These are phyloP conservation scores for Lichina pygmaea DNA, from an alignment of 495 filamentous ascomycete genomes.

Conservation along the genomic window DNA sequence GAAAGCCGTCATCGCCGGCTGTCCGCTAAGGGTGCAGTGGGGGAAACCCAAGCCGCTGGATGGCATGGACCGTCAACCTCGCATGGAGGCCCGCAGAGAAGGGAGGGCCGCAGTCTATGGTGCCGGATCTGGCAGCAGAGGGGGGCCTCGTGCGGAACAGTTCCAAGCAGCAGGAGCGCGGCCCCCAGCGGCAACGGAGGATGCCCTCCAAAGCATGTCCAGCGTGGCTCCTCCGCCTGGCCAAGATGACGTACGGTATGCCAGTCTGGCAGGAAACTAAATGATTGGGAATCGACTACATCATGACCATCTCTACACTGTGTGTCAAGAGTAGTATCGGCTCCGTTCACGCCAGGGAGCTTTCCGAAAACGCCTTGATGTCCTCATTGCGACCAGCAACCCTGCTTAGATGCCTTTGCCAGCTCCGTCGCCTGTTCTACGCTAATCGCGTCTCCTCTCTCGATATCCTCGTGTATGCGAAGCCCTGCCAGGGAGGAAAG, in stretches of 20 bases:
- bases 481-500: constrained; percentile 28
- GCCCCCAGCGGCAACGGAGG: not conserved
- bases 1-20: constrained; percentile 56
- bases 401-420: not conserved
- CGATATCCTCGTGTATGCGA: constrained; percentile 69
- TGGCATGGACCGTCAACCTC: constrained; percentile 61
- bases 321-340: too few relatives aligned
- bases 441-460: constrained; percentile 67
- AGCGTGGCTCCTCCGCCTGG: constrained; percentile 62
- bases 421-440: constrained; percentile 7
- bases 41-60: constrained; percentile 75
- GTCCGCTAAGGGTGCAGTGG: constrained; percentile 74
- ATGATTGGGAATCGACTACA: not conserved
- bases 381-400: not conserved
- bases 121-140: constrained; percentile 10
- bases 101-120: constrained; percentile 32
- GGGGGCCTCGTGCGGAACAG: constrained; percentile 6
- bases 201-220: constrained; percentile 6
- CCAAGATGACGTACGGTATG: constrained; percentile 53
- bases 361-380: too few relatives aligned
- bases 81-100: constrained; percentile 45
- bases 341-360: too few relatives aligned
- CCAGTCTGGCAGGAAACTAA: constrained; percentile 63
- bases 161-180: not conserved
- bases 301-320: too few relatives aligned